These are phyloP conservation scores for Actinomortierella ambigua DNA, from an alignment of 371 early-diverging fungal species.

Conservation along the genomic window DNA sequence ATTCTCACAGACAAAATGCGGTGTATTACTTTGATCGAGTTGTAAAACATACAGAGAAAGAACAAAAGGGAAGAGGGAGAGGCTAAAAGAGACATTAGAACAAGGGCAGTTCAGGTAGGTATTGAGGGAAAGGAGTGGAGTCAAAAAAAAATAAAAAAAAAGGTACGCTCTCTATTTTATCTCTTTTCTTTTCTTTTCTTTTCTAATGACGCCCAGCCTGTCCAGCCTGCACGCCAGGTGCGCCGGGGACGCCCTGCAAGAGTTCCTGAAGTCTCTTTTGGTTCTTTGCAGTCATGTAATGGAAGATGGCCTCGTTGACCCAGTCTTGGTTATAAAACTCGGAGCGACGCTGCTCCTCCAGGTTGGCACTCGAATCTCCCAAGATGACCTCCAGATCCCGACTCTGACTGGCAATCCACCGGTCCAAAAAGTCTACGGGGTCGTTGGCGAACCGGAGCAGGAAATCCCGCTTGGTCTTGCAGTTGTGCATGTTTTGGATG, in stretches of 20 bases:
- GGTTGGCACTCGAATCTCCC: slow-evolving; percentile 83
- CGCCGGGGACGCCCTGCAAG: slow-evolving; percentile 15
- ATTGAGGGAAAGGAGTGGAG: no score
- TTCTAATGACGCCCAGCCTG: no score
- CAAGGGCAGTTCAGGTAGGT: no score
- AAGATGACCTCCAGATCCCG: slow-evolving; percentile 89
- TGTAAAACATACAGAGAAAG: no score
- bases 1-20: no score
- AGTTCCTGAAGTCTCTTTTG: slow-evolving; percentile 44
- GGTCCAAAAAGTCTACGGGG: slow-evolving; percentile 90
- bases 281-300: slow-evolving; percentile 76
- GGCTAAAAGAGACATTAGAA: no score
- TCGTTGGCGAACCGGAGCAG: slow-evolving; percentile 84
- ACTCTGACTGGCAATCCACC: slow-evolving; percentile 91
- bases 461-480: slow-evolving; percentile 93
- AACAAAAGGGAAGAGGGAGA: no score
- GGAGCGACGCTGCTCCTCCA: slow-evolving; percentile 79
- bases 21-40: no score
- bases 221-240: background rate
- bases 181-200: background rate
- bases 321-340: slow-evolving; percentile 87
- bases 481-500: slow-evolving; percentile 84
- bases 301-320: slow-evolving; percentile 91
- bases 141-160: background rate
- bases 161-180: background rate